These are phyloP conservation scores for Fusarium xylarioides DNA, from an alignment of 2,329 filamentous ascomycete species.

Conservation along the genomic window DNA sequence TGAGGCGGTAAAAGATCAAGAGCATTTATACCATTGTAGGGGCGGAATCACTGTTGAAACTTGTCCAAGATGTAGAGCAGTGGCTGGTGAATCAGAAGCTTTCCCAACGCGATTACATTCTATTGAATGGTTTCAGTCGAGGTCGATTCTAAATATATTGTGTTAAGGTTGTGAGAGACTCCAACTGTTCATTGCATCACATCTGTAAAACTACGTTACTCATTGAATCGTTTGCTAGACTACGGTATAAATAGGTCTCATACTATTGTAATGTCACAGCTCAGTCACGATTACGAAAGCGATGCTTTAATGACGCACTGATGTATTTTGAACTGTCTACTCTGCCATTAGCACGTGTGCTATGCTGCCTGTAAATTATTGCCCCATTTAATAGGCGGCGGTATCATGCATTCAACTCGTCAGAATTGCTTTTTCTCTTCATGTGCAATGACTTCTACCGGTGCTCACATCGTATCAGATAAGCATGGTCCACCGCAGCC, in stretches of 20 bases:
- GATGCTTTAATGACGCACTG: background rate
- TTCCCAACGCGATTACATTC: background rate
- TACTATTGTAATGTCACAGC: background rate
- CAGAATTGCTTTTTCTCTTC: background rate
- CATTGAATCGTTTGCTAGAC: background rate
- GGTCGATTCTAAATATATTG: too few relatives aligned
- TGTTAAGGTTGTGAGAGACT: too few relatives aligned
- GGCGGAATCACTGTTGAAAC: background rate
- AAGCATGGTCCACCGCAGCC: background rate
- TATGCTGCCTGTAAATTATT: background rate
- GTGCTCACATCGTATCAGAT: background rate
- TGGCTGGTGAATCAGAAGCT: background rate
- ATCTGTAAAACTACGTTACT: background rate
- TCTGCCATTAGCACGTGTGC: background rate
- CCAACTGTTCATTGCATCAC: background rate
- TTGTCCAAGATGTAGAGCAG: background rate
- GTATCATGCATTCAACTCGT: background rate
- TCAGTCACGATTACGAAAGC: background rate
- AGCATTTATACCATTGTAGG: background rate
- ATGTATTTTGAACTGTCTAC: background rate
- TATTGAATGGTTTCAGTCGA: background rate
- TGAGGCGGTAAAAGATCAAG: fast-evolving
- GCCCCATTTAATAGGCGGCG: background rate
- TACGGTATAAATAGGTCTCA: background rate
- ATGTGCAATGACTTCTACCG: background rate